Conservation (phyloP, 2,329 filamentous ascomycete genomes). For the Neonectria faginata region DNA sequence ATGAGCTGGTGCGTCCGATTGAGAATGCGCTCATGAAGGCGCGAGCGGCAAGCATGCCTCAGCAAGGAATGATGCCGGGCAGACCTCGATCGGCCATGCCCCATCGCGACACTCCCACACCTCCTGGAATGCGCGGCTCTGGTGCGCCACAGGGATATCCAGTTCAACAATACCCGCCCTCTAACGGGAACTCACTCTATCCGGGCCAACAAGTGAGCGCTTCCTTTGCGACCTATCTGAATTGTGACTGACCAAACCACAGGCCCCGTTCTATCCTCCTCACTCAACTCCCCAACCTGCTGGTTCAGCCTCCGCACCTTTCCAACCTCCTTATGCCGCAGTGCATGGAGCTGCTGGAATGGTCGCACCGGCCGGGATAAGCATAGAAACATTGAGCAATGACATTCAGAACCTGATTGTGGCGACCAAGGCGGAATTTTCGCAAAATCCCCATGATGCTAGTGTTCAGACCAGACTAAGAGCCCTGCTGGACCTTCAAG, state of each 20-base stretch:
- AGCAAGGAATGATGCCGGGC: conserved; percentile 60
- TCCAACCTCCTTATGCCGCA: conserved; percentile 56
- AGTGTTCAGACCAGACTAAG: conserved; percentile 83
- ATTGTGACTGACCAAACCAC: conserved; percentile 18
- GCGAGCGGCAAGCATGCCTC: conserved; percentile 68
- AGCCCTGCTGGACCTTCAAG: conserved; percentile 86
- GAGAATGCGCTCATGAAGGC: conserved; percentile 95
- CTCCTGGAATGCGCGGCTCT: conserved; percentile 63
- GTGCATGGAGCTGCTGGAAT: conserved; percentile 49
- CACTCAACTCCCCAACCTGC: conserved; percentile 55
- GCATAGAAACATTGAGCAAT: conserved; percentile 80
- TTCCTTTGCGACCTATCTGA: not conserved
- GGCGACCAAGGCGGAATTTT: conserved; percentile 78
- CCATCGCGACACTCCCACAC: conserved; percentile 80
- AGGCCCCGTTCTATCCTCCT: conserved; percentile 50
- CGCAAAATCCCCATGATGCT: conserved; percentile 79
- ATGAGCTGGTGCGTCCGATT: conserved; percentile 88
- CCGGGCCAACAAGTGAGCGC: conserved; percentile 47
- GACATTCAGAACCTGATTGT: conserved; percentile 85
- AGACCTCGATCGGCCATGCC: conserved; percentile 64
- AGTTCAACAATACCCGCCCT: conserved; percentile 45
- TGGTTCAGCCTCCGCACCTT: conserved; percentile 52
- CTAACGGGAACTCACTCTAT: conserved; percentile 48
- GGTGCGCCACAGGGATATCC: conserved; percentile 42
- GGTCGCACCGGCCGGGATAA: conserved; percentile 61